A percentile compares a stretch with the other conserved stretches of the same genome.
These are phyloP conservation scores for Venturia oleaginea DNA, from an alignment of 2,329 filamentous ascomycete species.

Conservation along the genomic window DNA sequence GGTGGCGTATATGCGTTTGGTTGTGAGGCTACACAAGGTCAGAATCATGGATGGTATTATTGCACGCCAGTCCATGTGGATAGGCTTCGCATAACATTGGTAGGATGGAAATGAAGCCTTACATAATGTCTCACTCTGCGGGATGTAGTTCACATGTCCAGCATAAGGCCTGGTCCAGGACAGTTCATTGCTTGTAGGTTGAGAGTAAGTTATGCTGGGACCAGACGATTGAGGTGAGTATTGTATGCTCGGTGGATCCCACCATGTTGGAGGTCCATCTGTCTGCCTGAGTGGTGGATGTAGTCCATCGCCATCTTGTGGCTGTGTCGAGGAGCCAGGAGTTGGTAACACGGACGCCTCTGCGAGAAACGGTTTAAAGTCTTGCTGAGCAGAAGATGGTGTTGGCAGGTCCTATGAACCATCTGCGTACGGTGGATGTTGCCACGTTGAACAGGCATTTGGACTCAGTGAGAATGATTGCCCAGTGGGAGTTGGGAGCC, in stretches of 20 bases:
- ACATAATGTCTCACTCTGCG: neutral
- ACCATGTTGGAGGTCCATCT: neutral
- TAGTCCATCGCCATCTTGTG: neutral
- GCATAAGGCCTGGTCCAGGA: neutral
- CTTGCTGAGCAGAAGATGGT: neutral
- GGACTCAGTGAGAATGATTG: neutral
- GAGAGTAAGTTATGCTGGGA: neutral
- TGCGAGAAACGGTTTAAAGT: neutral
- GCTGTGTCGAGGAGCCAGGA: neutral
- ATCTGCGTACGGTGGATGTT: neutral
- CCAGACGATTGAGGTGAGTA: neutral
- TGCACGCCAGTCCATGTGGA: neutral
- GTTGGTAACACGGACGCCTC: neutral
- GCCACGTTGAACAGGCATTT: neutral
- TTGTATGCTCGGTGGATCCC: neutral
- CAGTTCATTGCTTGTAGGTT: neutral
- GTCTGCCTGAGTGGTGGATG: neutral
- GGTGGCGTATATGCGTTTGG: neutral
- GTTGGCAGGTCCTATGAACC: neutral
- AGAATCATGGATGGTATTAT: neutral
- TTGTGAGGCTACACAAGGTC: neutral
- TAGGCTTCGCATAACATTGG: neutral
- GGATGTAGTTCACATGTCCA: neutral
- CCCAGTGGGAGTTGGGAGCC: neutral
- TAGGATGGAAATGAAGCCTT: neutral